phyloP scores from a whole-genome alignment of 2,329 filamentous ascomycete genomes.

The Pestalotiopsis sp. region DNA sequence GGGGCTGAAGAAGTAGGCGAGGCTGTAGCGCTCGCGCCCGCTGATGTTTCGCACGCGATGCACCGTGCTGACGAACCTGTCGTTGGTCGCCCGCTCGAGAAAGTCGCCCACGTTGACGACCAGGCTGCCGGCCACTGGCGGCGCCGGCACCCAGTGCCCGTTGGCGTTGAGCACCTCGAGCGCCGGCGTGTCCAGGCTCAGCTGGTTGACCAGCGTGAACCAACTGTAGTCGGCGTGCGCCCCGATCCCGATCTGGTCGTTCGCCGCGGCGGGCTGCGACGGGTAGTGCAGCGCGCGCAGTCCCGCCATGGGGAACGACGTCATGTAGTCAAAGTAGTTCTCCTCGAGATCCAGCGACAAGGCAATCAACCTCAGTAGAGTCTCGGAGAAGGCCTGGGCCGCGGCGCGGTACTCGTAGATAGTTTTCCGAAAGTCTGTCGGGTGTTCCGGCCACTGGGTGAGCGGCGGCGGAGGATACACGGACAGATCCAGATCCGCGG shows the following conservation, averaged over 20 bases:
- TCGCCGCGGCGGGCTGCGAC: conserved; percentile 19
- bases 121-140: conserved; percentile 38
- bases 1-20: conserved; percentile 49
- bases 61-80: conserved; percentile 42
- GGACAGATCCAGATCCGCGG: background rate
- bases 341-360: conserved; percentile 21
- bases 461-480: conserved; percentile 1
- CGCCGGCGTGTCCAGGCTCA: conserved; percentile 39
- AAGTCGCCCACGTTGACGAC: conserved; percentile 47
- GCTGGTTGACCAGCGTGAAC: conserved; percentile 46
- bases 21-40: conserved; percentile 36
- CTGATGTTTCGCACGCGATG: conserved; percentile 38
- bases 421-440: conserved; percentile 5
- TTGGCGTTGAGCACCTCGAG: conserved; percentile 44
- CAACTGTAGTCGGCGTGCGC: conserved; percentile 45
- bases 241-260: conserved; percentile 32
- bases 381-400: conserved; percentile 4
- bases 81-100: conserved; percentile 40
- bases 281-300: conserved; percentile 46
- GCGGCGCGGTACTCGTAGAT: conserved; percentile 10
- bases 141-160: conserved; percentile 40
- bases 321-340: conserved; percentile 39
- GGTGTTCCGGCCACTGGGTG: conserved; percentile 12
- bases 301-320: conserved; percentile 41
- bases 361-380: conserved; percentile 22